Percentiles rank a stretch among this genome's conserved stretches.
Conservation (phyloP, 139 green algal species). For the Penium margaritaceum region DNA sequence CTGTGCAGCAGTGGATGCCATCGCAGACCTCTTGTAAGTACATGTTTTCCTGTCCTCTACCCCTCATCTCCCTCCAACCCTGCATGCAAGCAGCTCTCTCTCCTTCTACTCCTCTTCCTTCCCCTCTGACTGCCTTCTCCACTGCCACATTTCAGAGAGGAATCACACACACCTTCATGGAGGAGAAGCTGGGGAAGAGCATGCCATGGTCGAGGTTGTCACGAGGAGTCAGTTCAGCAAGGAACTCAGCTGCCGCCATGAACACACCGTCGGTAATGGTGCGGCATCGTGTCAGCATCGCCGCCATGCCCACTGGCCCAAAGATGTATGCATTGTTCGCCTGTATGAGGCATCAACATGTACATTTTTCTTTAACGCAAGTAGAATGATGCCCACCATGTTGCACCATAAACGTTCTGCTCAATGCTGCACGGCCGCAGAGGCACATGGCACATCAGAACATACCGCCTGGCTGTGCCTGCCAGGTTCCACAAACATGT, state of each 20-base stretch:
- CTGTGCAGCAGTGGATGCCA: not conserved
- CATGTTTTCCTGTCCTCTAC: not conserved
- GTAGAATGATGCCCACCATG: no score
- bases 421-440: no score
- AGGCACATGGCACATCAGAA: no score
- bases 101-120: no score
- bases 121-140: no score
- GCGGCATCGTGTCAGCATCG: constrained; percentile 12
- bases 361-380: no score
- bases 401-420: no score
- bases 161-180: constrained; percentile 1
- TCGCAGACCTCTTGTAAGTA: not conserved
- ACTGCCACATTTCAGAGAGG: not conserved
- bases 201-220: constrained; percentile 1
- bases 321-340: constrained; percentile 55
- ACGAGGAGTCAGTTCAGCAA: constrained; percentile 6
- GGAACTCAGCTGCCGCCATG: constrained; percentile 23
- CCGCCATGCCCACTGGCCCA: constrained; percentile 36
- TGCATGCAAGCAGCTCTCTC: not conserved
- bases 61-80: not conserved
- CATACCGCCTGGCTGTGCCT: no score
- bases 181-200: constrained; percentile 5
- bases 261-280: constrained; percentile 37
- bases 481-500: no score
- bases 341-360: constrained; percentile 25